Conservation (phyloP, 1,284 basidiomycete genomes). For the Ganoderma leucocontextum region DNA sequence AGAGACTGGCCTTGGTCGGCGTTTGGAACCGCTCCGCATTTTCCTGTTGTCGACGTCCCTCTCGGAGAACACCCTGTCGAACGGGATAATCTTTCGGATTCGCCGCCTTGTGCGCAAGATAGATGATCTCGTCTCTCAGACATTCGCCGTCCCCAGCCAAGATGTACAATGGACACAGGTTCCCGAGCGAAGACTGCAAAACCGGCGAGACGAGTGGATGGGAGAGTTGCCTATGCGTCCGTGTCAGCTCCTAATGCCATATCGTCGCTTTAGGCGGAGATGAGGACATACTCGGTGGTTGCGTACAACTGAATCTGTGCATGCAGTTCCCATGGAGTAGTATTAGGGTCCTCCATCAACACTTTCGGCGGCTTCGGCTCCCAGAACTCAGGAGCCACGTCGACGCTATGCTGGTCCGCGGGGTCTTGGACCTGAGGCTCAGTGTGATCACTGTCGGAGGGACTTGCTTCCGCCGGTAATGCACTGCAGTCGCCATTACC, state of each 20-base stretch:
- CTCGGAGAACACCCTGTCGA: conserved; percentile 60
- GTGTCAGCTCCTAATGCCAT: not conserved
- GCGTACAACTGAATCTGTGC: conserved; percentile 88
- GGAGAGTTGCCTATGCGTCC: conserved; percentile 65
- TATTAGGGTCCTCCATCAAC: conserved; percentile 58
- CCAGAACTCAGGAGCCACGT: conserved; percentile 47
- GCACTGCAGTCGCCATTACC: not conserved
- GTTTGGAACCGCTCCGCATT: conserved; percentile 61
- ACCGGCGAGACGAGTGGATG: conserved; percentile 85
- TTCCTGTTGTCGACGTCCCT: conserved; percentile 57
- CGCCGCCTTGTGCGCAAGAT: conserved; percentile 85
- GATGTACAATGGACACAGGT: conserved; percentile 84
- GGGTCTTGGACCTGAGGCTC: conserved; percentile 6
- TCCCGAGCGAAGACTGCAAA: conserved; percentile 82
- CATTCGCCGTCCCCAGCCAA: conserved; percentile 84
- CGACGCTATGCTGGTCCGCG: conserved; percentile 12
- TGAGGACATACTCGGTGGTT: conserved; percentile 66
- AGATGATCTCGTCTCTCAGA: conserved; percentile 85
- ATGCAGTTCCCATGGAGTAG: conserved; percentile 56
- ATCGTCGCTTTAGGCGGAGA: not conserved
- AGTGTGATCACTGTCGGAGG: not conserved
- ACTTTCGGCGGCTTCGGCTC: conserved; percentile 68
- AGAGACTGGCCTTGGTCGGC: conserved; percentile 68
- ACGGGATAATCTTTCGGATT: conserved; percentile 77
- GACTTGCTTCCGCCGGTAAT: not conserved